Conservation (phyloP, 495 filamentous ascomycete species). For the Neurospora sp. region DNA sequence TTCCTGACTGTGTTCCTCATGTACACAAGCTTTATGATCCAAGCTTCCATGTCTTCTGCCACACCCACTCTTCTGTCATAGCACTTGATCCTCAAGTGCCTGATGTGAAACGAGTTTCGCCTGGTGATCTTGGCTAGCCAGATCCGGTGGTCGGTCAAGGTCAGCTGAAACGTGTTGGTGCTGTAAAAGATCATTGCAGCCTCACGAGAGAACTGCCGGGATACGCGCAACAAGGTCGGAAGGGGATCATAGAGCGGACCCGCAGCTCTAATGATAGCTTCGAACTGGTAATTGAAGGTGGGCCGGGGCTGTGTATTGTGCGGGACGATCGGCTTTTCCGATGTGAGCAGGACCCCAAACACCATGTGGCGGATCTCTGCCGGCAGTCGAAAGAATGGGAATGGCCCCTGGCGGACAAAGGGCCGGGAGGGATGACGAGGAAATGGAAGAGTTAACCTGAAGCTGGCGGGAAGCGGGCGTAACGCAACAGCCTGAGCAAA, state of each 20-base stretch:
- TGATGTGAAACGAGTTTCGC: background rate
- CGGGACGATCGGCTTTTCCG: background rate
- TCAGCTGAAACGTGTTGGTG: background rate
- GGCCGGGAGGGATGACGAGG: too few relatives aligned
- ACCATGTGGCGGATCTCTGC: background rate
- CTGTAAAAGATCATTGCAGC: background rate
- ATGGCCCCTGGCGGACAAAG: background rate
- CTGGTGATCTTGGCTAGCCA: background rate
- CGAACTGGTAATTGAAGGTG: background rate
- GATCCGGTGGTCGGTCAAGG: background rate
- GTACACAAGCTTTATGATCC: constrained; percentile 36
- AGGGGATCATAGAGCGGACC: background rate
- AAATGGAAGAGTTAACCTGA: background rate
- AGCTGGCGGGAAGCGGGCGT: background rate
- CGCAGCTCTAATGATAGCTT: background rate
- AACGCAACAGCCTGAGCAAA: background rate
- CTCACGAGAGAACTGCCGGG: background rate
- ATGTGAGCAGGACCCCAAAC: background rate
- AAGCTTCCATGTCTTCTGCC: constrained; percentile 32
- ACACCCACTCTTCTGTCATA: too few relatives aligned
- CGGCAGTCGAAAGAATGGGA: background rate
- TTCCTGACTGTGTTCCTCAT: constrained; percentile 1
- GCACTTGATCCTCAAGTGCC: background rate
- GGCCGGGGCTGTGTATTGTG: background rate
- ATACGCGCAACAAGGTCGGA: background rate